A percentile compares a stretch with the other conserved stretches of the same genome.
These are phyloP conservation scores for Rhizopogon vulgaris DNA, from an alignment of 768 basidiomycete species.

Conservation along the genomic window DNA sequence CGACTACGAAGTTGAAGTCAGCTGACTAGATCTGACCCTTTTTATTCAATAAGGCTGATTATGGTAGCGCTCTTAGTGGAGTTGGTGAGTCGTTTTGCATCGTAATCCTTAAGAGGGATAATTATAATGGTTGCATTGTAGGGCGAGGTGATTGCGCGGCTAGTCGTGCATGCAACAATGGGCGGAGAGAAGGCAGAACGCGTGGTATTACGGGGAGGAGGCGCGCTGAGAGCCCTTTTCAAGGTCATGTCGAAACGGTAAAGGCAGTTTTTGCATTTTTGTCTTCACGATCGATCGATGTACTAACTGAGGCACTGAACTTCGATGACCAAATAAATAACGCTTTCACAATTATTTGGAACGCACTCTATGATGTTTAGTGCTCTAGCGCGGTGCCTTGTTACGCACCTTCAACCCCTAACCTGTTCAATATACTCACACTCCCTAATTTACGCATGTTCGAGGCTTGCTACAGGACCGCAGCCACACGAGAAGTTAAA, in stretches of 20 bases:
- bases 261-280: too few relatives aligned
- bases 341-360: too few relatives aligned
- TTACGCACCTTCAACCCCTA: conserved; percentile 2
- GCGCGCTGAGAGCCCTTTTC: neutral
- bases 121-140: conserved; percentile 27
- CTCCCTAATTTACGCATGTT: neutral
- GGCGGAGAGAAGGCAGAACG: conserved; percentile 9
- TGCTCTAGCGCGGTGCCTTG: too few relatives aligned
- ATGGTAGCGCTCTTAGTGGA: conserved; percentile 88
- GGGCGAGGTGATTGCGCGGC: conserved; percentile 81
- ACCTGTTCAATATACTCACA: neutral
- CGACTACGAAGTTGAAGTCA: conserved; percentile 21
- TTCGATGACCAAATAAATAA: too few relatives aligned
- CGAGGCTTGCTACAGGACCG: neutral
- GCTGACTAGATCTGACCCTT: conserved; percentile 7
- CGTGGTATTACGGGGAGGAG: conserved; percentile 1
- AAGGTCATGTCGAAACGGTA: neutral
- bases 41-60: conserved; percentile 60
- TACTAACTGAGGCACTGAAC: too few relatives aligned
- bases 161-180: conserved; percentile 59
- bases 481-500: conserved; percentile 13
- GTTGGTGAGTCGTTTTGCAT: conserved; percentile 40
- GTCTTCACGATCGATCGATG: too few relatives aligned
- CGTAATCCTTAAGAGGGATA: too few relatives aligned
- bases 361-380: too few relatives aligned